A percentile compares a stretch with the other conserved stretches of the same genome.
phyloP scores from a whole-genome alignment of 2,329 filamentous ascomycete species.

The Xylaria multiplex region DNA sequence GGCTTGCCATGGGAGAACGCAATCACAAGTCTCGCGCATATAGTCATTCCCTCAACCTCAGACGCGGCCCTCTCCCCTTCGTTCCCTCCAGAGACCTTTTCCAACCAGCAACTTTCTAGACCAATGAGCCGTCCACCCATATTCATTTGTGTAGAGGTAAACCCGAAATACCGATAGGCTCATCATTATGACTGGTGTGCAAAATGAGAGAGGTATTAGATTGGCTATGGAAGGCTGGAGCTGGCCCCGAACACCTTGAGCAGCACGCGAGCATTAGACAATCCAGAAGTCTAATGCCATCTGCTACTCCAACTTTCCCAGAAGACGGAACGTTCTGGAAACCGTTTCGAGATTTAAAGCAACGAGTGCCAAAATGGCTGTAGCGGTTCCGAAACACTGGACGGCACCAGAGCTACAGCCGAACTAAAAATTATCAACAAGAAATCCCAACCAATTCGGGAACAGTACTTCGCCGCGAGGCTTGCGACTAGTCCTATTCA shows the following conservation, averaged over 20 bases:
- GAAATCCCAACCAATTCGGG: conserved; percentile 44
- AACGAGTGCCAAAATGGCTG: conserved; percentile 22
- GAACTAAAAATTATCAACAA: conserved; percentile 49
- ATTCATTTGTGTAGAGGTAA: conserved; percentile 35
- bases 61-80: conserved; percentile 35
- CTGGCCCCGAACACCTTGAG: conserved; percentile 24
- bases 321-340: conserved; percentile 15
- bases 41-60: conserved; percentile 32
- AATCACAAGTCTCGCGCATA: conserved; percentile 35
- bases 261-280: conserved; percentile 21
- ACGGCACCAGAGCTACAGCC: conserved; percentile 12
- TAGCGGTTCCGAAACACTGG: conserved; percentile 14
- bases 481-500: conserved; percentile 26
- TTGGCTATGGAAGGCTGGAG: conserved; percentile 36
- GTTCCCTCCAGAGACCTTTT: conserved; percentile 40
- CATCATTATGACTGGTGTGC: conserved; percentile 38
- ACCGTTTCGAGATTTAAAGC: conserved; percentile 17
- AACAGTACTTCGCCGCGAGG: conserved; percentile 29
- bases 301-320: conserved; percentile 22
- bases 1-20: conserved; percentile 35
- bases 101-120: conserved; percentile 37
- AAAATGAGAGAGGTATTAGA: conserved; percentile 42
- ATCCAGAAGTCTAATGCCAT: conserved; percentile 16
- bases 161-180: conserved; percentile 42
- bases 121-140: conserved; percentile 34